Evolutionary conservation across 352 stramenopile species (phyloP).

Genomic region (Phytophthora tentaculata): DNA sequence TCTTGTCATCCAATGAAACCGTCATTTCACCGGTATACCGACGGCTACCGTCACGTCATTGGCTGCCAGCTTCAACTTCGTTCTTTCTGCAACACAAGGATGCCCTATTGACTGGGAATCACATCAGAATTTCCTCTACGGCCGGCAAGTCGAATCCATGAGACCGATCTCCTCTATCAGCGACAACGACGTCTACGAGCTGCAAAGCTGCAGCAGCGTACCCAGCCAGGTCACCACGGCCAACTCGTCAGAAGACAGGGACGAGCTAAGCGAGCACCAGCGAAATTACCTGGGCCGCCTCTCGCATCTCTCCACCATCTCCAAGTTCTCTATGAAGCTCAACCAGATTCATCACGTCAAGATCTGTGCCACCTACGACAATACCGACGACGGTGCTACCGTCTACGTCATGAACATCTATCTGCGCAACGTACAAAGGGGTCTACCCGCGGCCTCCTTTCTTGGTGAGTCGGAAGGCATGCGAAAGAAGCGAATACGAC

Average conservation of each 20-base stretch:
- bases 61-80: constrained; percentile 32
- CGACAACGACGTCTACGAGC: constrained; percentile 10
- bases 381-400: constrained; percentile 37
- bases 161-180: constrained; percentile 6
- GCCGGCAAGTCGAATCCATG: constrained; percentile 4
- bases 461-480: constrained; percentile 19
- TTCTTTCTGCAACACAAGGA: no score
- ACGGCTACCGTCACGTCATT: constrained; percentile 25
- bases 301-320: constrained; percentile 51
- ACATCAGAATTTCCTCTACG: constrained; percentile 22
- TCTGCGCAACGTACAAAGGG: constrained; percentile 52
- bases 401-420: constrained; percentile 69
- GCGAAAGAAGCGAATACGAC: constrained; percentile 23
- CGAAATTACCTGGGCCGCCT: constrained; percentile 21
- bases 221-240: constrained; percentile 21
- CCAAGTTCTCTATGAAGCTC: constrained; percentile 56
- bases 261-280: constrained; percentile 12
- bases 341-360: constrained; percentile 66
- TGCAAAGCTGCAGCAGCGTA: constrained; percentile 21
- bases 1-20: background rate
- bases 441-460: constrained; percentile 40
- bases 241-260: constrained; percentile 21
- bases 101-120: constrained; percentile 1
- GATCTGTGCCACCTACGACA: constrained; percentile 45
- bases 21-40: constrained; percentile 16